These are phyloP conservation scores for Eimeria sp. DNA, from an alignment of 169 alveolate species.

Conservation along the genomic window DNA sequence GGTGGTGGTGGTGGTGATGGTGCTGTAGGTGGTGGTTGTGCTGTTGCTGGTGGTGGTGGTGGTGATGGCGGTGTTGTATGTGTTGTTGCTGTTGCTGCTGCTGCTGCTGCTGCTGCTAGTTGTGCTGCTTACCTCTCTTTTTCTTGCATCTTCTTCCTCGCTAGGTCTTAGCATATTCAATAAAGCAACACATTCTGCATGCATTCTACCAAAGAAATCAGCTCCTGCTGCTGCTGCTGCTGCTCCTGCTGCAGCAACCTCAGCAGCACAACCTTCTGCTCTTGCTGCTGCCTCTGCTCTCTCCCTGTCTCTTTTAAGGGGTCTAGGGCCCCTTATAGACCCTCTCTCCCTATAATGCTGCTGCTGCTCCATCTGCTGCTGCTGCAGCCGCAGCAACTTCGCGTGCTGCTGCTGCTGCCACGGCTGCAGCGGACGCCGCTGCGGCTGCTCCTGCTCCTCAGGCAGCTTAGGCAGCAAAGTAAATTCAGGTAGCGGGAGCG, in stretches of 20 bases:
- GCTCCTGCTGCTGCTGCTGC: slow-evolving; percentile 68
- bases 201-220: slow-evolving; percentile 29
- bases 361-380: slow-evolving; percentile 28
- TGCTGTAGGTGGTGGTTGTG: neutral
- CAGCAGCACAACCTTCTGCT: slow-evolving; percentile 35
- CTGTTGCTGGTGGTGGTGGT: neutral
- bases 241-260: slow-evolving; percentile 70
- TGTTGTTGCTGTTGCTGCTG: neutral
- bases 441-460: neutral
- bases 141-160: slow-evolving; percentile 32
- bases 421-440: slow-evolving; percentile 18
- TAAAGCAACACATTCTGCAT: neutral
- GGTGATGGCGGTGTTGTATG: neutral
- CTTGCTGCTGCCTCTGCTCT: neutral
- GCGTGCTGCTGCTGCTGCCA: slow-evolving; percentile 71
- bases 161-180: slow-evolving; percentile 8
- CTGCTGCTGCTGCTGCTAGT: neutral
- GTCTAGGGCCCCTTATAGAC: neutral
- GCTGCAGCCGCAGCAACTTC: slow-evolving; percentile 28
- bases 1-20: neutral
- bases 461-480: slow-evolving; percentile 15
- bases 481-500: slow-evolving; percentile 26
- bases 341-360: slow-evolving; percentile 23
- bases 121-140: slow-evolving; percentile 15
- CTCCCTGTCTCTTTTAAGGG: neutral